phyloP scores from a whole-genome alignment of 31 red algal species.

The Endocladia muricata region DNA sequence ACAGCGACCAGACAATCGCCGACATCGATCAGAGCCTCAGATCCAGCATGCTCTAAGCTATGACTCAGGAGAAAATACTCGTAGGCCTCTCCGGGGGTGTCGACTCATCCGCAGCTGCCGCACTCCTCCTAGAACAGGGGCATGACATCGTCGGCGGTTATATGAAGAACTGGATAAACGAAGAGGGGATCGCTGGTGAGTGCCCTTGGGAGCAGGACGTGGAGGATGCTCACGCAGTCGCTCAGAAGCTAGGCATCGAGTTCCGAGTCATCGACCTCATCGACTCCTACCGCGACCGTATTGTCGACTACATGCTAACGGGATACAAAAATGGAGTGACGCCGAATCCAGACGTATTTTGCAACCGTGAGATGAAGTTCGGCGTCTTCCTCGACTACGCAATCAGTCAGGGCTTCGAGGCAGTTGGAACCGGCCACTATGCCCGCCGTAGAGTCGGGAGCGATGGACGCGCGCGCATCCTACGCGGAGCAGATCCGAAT shows the following conservation, averaged over 20 bases:
- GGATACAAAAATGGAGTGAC: constrained; percentile 85
- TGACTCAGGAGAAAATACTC: too few species aligned
- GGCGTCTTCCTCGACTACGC: constrained; percentile 85
- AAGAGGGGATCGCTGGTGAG: constrained; percentile 79
- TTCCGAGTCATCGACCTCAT: constrained; percentile 71
- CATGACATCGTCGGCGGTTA: constrained; percentile 68
- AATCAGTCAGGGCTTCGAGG: constrained; percentile 46
- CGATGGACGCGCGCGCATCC: constrained; percentile 29
- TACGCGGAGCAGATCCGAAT: constrained; percentile 40
- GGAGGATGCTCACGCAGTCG: constrained; percentile 71
- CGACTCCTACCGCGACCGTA: constrained; percentile 82
- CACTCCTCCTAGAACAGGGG: constrained; percentile 60
- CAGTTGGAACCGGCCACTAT: constrained; percentile 82
- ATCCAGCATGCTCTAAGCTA: too few species aligned
- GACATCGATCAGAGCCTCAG: too few species aligned
- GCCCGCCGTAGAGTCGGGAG: constrained; percentile 31
- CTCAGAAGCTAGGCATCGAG: constrained; percentile 57
- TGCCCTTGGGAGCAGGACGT: constrained; percentile 97
- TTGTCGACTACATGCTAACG: constrained; percentile 80
- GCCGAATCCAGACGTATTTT: constrained; percentile 99
- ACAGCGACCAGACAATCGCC: too few species aligned
- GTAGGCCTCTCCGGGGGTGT: constrained; percentile 99
- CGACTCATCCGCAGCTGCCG: constrained; percentile 88
- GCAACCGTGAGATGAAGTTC: constrained; percentile 96
- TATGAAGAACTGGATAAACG: constrained; percentile 93